Evolutionary conservation across 495 filamentous ascomycete species (phyloP).

Genomic region (Penicillium samsonianum): DNA sequence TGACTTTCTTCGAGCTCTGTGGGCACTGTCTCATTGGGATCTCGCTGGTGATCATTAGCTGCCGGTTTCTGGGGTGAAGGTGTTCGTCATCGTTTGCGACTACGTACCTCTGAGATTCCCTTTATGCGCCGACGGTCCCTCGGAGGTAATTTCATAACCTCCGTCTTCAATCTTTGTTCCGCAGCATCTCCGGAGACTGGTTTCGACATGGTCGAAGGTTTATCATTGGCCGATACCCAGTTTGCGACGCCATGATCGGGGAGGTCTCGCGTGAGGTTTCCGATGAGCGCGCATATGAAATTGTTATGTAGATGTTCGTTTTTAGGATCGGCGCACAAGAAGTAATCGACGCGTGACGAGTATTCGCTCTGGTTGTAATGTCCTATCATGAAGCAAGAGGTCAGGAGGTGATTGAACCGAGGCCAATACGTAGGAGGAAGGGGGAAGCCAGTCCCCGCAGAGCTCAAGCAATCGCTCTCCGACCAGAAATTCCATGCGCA

Average conservation of each 20-base stretch:
- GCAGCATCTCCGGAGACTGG: slow-evolving; percentile 84
- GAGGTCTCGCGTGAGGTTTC: slow-evolving; percentile 82
- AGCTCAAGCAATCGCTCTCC: background rate
- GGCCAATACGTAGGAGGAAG: slow-evolving; percentile 16
- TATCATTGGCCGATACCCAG: slow-evolving; percentile 96
- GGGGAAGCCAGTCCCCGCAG: background rate
- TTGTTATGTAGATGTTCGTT: slow-evolving; percentile 88
- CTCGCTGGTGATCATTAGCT: slow-evolving; percentile 50
- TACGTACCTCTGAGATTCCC: slow-evolving; percentile 62
- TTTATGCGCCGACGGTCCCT: slow-evolving; percentile 87
- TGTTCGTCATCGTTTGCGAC: slow-evolving; percentile 3
- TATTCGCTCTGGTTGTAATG: slow-evolving; percentile 85
- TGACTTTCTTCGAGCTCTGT: slow-evolving; percentile 69
- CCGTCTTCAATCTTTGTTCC: slow-evolving; percentile 85
- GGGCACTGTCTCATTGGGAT: slow-evolving; percentile 62
- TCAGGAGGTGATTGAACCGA: slow-evolving; percentile 23
- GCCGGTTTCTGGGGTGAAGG: background rate
- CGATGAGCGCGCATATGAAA: slow-evolving; percentile 80
- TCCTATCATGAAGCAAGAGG: slow-evolving; percentile 49
- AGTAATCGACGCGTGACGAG: slow-evolving; percentile 69
- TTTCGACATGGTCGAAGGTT: slow-evolving; percentile 78
- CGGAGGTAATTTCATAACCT: slow-evolving; percentile 89
- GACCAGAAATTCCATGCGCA: slow-evolving; percentile 10
- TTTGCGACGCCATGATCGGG: slow-evolving; percentile 89
- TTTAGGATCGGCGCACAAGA: slow-evolving; percentile 68